A percentile compares a stretch with the other conserved stretches of the same genome.
phyloP scores from a whole-genome alignment of 129 eudicot genomes.

The Flaveria sonorensis region DNA sequence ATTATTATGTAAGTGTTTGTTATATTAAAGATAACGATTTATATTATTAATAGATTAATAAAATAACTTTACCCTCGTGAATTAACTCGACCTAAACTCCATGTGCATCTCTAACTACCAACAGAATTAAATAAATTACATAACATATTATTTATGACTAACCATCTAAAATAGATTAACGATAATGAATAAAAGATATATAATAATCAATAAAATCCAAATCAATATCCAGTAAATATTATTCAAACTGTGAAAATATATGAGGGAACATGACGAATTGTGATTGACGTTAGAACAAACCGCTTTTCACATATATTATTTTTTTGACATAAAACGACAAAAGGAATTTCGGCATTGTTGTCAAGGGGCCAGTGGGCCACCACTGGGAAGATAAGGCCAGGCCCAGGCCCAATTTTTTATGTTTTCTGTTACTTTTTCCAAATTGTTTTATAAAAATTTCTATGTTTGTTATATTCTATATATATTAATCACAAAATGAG shows the following conservation, averaged over 20 bases:
- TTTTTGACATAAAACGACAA: not conserved
- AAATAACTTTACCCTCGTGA: too few relatives aligned
- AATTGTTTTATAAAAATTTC: too few relatives aligned
- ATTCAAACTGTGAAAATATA: not conserved
- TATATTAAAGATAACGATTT: too few relatives aligned
- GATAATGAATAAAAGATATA: not conserved
- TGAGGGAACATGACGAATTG: not conserved
- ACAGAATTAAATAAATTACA: too few relatives aligned
- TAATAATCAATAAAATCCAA: not conserved
- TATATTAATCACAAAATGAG: too few relatives aligned
- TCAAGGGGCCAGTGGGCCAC: not conserved
- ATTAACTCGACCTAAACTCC: too few relatives aligned
- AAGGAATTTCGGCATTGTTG: not conserved
- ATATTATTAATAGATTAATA: too few relatives aligned
- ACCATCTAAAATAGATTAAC: not conserved
- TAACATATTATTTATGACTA: too few relatives aligned
- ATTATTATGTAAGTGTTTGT: too few relatives aligned
- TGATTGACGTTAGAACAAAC: conserved; percentile 4
- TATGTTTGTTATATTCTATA: too few relatives aligned
- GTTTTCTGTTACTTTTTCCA: too few relatives aligned
- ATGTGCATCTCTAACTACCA: too few relatives aligned
- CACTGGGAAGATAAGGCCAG: not conserved
- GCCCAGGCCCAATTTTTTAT: not conserved
- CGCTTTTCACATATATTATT: not conserved
- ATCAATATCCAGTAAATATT: not conserved